Evolutionary conservation across 2,329 filamentous ascomycete genomes (phyloP), one percentile per base, ranked within the genome.

Genomic region (Arthroderma sp.): DNA sequence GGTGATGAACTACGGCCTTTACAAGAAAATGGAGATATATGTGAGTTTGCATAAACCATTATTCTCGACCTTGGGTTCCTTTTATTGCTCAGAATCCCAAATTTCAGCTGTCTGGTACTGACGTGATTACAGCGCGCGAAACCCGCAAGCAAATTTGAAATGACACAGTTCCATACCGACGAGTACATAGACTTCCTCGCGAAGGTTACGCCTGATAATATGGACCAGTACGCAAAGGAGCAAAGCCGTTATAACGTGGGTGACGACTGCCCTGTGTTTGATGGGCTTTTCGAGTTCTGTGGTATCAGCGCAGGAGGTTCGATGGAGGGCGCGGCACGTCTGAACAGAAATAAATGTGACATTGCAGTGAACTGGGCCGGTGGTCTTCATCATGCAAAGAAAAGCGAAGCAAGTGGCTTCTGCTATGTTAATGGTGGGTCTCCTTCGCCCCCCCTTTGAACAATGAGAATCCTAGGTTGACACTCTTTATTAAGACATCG

Each of bases 171-270:
- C 68, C 83, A 86, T 69, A 86, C 83, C 7, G 83, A 86, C 69
- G 83, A 86, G 76, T 86, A 86, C 68, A 83, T 86, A 67, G 83
- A 86, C 58, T 86, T 86, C 67, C 75, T 86, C 44, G 81, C 82
- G 61, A 95, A 94, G 66, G 93, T 98, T 57, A 97, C 93, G 0
- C 94, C 93, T 1, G 93, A 98, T 75, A 98, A 98, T 70, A 97
- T 97, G 88, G 94, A 98, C 65, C 82, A 81, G 63, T 97, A 89
- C 68, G 81, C 85, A 64, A 87, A 91, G 65, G 93, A 98, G 71
- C 91, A 97, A 71, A 86, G 88, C 81, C 82, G 78, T 63, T 86
- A 85, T 72, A 86, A 86, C 60, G 82, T 86, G 57, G 83, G 83
- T 56, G 83, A 80, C 57, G 77, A 80, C 62, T 79, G 77, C 64